Evolutionary conservation across 768 basidiomycete genomes (phyloP).

Genomic region (Mycena floridula): DNA sequence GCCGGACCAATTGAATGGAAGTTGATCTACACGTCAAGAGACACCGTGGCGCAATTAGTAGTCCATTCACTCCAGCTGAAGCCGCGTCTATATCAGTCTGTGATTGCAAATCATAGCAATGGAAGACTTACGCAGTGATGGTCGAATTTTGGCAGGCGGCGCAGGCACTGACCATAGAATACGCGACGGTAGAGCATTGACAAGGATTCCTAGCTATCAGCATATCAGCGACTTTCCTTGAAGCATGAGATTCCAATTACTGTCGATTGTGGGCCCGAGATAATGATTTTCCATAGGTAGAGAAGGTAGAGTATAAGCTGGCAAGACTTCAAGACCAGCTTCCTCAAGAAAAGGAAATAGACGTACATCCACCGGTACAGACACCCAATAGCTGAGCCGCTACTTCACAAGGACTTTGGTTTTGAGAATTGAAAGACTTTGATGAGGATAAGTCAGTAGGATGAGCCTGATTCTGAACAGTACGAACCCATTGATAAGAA

Average conservation of each 20-base stretch:
- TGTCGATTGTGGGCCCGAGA: slow-evolving; percentile 29
- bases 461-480: not conserved
- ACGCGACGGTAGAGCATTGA: slow-evolving; percentile 51
- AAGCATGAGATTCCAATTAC: too few species aligned
- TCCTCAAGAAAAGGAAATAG: slow-evolving; percentile 1
- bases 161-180: slow-evolving; percentile 52
- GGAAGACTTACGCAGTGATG: slow-evolving; percentile 25
- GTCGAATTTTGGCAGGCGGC: slow-evolving; percentile 45
- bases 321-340: slow-evolving; percentile 4
- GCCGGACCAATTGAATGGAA: slow-evolving; percentile 5
- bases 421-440: slow-evolving; percentile 29
- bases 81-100: slow-evolving; percentile 6
- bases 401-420: slow-evolving; percentile 41
- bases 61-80: slow-evolving; percentile 49
- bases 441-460: not conserved
- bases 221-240: too few species aligned
- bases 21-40: slow-evolving; percentile 20
- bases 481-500: slow-evolving; percentile 21
- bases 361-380: slow-evolving; percentile 37
- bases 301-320: slow-evolving; percentile 24
- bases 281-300: slow-evolving; percentile 26
- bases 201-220: slow-evolving; percentile 39
- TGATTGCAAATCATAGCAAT: too few species aligned
- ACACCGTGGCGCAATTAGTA: slow-evolving; percentile 37
- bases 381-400: slow-evolving; percentile 35